Base-by-base conservation (phyloP, 2,329 filamentous ascomycete species). In the Fusarium sp. region DNA sequence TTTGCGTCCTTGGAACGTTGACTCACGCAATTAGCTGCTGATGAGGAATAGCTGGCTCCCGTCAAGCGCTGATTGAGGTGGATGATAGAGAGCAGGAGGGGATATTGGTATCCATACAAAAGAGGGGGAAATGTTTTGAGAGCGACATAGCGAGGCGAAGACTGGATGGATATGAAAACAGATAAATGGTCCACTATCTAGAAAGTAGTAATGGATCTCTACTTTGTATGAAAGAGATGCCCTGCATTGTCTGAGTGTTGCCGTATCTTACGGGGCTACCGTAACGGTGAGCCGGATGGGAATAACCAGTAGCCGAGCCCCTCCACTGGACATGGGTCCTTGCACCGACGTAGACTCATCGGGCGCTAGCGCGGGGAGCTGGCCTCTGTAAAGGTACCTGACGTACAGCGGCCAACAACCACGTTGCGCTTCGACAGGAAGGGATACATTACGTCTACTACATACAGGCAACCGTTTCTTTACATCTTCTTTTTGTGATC, bases 301-400 rank as follows among this genome's bases (percentile, higher is more conserved):
- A 64, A 64, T 65, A 62, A 69, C 67, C 43, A 29, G 27, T 27
- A 37, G 57, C 24, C 62, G 37, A 70, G 61, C 68, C 69, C 59
- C 68, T 71, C 69, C 56, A 65, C 58, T 24, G 29, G 22, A 45
- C 20, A 14, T 33, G 29, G 31, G 41, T 27, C 48, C 27, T 13
- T 31, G 50, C 24, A 14, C 48, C 48, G 43, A 57, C 67, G 39
- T 71, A 54, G 31, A 63, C 67, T 58, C 43, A 64, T 73, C 67
- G 45, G 64, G 64, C 68, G 54, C 69, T 78, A 79, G 74, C 76
- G 77, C 76, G 77, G 77, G 77, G 73, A 77, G 65, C 67, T 71
- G 60, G 59, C 16, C 56, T 31, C 65, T 31, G 33, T 45, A 37
- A 35, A 50, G 63, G 64, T 71, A 68, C 67, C 59, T 74, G 64